Base-by-base conservation (phyloP, 352 stramenopile genomes). In the Phytophthora multivora region DNA sequence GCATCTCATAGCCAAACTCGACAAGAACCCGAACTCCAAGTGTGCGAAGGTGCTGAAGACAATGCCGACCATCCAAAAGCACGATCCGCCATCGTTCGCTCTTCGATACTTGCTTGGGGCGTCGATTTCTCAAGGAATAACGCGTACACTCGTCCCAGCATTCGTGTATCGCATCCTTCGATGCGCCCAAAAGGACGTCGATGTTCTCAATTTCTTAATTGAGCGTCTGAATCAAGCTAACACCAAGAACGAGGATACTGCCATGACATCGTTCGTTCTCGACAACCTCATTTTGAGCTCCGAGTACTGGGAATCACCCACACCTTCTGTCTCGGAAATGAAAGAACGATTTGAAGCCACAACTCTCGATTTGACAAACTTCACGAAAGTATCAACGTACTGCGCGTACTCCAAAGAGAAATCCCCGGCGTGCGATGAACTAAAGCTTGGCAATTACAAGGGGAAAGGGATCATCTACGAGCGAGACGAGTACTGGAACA, bases 241-340 rank as follows among this genome's bases (percentile, higher is more conserved):
- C 3, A 15, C 9, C 10, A 25, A 25, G 0, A 23, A 41, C 13
- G 10, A 42, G 36, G 5, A 21, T 53, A 64, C 26, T 30, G 3
- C 26, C 26, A 30, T 33, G 19, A 53, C 9, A 4, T 12, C 41
- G 19, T 79, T 62, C 33, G 1, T 81, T 13, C 55, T 79, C 13
- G 74, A 73, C 43, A 45, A 73, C 38, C 51, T 79, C 13, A 58
- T 80, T 25, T 48, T 59, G 2, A 64, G 63, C 35, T 79, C 71
- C 0, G 71, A 83, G 43, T 63, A 79, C 38, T 80, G 73, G 68
- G 68, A 77, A 25, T 51, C 26, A 1, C 75, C 71, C 0, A 38
- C 66, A 36, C 51, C 62, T 10, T 52, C n/a, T 12, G 5, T 41
- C 10, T 5, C 19, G 3, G 15, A 36, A 16, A 16, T 18, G 9